Evolutionary conservation across 768 basidiomycete species (phyloP), one percentile per base, ranked within the genome.

Genomic region (Clavaria fumosa): DNA sequence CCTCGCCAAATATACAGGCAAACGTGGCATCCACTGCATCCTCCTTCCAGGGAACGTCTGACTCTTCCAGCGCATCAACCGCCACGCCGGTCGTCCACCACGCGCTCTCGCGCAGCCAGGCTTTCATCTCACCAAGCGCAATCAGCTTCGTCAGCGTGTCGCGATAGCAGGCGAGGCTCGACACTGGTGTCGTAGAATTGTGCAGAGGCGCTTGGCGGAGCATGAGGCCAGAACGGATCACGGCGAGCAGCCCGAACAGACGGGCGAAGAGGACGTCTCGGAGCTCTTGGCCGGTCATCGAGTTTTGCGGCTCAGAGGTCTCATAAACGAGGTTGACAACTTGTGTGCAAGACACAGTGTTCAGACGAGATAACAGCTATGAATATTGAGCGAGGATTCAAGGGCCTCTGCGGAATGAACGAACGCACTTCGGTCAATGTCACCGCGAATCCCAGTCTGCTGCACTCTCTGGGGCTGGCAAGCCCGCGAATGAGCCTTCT

Each of bases 381-480:
- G 24, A n/a, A 39, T 12, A 37, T 19, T 14, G 27, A 35, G n/a
- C 42, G 44, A 7, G 43, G 42, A 38, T 11, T 39, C 35, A 28
- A 35, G 23, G 23, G n/a, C 28, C 30, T 47, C 37, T 34, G 32
- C 22, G 12, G 40, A 40, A 17, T 10, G 30, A 18, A 23, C 18
- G 38, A 22, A 32, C 52, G 72, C 47, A 93, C 91, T 67, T 95
- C 91, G 0, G 93, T 89, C 46, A 99, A 62, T 22, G 90, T 89
- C 31, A 99, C 93, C 6, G 90, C 88, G 53, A 96, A 99, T 12
- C 93, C 93, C 24, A 96, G 62, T 46, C 93, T 62, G 56, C 89
- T 93, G 54, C 85, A 86, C 54, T 99, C 91, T 48, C 90, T 66
- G 1, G 89, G 82, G 54, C 86, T 91, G 0, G 83, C 86, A 21